These are phyloP conservation scores for Helotiales sp. DNA, from an alignment of 2,329 filamentous ascomycete species.

Conservation along the genomic window DNA sequence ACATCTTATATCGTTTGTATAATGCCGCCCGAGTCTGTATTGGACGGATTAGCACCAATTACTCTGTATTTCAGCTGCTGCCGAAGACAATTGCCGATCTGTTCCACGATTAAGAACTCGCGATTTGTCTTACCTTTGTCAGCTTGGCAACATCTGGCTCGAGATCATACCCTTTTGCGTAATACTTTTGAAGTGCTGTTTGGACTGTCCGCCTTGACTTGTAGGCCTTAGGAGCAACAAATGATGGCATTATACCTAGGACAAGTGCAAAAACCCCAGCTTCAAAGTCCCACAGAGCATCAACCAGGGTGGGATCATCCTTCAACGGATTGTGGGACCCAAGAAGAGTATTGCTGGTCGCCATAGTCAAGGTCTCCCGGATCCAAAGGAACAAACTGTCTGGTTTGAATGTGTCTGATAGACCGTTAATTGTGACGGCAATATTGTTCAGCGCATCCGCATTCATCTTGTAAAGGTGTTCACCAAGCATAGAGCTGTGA, in stretches of 20 bases:
- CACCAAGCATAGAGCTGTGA: conserved; percentile 42
- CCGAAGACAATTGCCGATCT: not conserved
- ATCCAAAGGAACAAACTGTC: conserved; percentile 49
- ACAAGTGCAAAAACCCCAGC: conserved; percentile 37
- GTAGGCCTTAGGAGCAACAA: conserved; percentile 42
- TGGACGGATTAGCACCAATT: not conserved
- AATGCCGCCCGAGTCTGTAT: conserved; percentile 34
- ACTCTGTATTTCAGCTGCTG: not conserved
- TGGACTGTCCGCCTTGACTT: conserved; percentile 46
- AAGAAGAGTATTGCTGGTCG: conserved; percentile 49
- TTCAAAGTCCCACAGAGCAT: conserved; percentile 47
- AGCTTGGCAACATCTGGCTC: conserved; percentile 38
- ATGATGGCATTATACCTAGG: conserved; percentile 39
- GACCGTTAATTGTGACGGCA: conserved; percentile 38
- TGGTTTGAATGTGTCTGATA: conserved; percentile 39
- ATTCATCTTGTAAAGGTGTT: conserved; percentile 47
- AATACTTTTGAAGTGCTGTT: conserved; percentile 44
- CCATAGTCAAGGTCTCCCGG: conserved; percentile 46
- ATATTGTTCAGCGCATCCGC: conserved; percentile 45
- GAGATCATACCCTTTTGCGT: conserved; percentile 38
- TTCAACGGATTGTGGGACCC: conserved; percentile 51
- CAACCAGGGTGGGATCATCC: conserved; percentile 43
- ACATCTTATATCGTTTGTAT: conserved; percentile 39
- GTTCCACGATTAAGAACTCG: not conserved
- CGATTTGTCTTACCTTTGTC: conserved; percentile 3